These are phyloP conservation scores for Collybiopsis luxurians DNA, from an alignment of 768 basidiomycete species.

Conservation along the genomic window DNA sequence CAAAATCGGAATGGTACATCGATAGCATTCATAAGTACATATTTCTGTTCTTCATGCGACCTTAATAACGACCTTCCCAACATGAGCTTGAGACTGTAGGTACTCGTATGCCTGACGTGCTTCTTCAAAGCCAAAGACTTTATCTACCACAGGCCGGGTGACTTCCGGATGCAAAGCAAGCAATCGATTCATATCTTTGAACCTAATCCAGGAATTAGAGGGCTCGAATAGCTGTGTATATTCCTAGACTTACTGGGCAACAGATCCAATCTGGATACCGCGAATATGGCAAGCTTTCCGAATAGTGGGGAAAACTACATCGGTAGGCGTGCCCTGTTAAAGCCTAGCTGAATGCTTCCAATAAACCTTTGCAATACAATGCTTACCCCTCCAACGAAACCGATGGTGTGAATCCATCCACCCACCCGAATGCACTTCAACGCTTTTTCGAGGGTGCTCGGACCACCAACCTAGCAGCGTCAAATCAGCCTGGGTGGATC, in stretches of 20 bases:
- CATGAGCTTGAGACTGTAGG: conserved; percentile 43
- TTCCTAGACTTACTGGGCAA: conserved; percentile 32
- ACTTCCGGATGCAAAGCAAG: conserved; percentile 28
- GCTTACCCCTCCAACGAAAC: conserved; percentile 42
- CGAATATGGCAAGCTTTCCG: conserved; percentile 32
- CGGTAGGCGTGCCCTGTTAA: conserved; percentile 16
- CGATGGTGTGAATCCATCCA: conserved; percentile 50
- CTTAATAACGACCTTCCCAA: conserved; percentile 51
- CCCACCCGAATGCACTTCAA: conserved; percentile 35
- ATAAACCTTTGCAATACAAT: neutral
- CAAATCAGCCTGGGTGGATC: no score
- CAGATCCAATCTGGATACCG: conserved; percentile 43
- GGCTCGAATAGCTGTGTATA: neutral
- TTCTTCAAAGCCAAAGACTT: conserved; percentile 48
- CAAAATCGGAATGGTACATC: no score
- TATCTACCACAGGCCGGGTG: conserved; percentile 45
- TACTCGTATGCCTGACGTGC: conserved; percentile 43
- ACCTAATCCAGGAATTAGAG: conserved; percentile 22
- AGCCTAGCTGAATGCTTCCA: neutral
- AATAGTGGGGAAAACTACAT: conserved; percentile 25
- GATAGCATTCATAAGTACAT: no score
- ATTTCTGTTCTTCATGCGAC: conserved; percentile 22
- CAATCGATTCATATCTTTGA: conserved; percentile 44
- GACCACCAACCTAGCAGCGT: conserved; percentile 52
- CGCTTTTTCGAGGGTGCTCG: conserved; percentile 46